These are phyloP conservation scores for Fusarium pseudoanthophilum DNA, from an alignment of 2,329 filamentous ascomycete genomes.

Conservation along the genomic window DNA sequence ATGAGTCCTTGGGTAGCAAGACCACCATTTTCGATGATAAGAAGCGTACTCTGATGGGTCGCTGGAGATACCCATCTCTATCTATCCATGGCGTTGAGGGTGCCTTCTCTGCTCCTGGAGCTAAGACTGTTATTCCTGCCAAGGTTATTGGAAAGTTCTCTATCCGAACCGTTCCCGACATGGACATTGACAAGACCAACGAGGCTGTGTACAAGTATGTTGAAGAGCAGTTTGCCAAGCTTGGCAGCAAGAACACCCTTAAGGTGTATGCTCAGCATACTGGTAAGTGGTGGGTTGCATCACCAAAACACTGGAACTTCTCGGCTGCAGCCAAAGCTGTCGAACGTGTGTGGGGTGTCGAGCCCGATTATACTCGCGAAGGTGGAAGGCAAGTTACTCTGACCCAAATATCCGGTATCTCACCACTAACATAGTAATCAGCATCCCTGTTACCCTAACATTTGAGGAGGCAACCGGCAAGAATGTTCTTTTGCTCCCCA, in stretches of 20 bases:
- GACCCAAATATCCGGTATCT: not conserved
- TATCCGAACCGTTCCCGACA: slow-evolving; percentile 96
- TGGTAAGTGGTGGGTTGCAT: slow-evolving; percentile 99
- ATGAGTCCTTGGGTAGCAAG: slow-evolving; percentile 89
- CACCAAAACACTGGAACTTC: slow-evolving; percentile 99
- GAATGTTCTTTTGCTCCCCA: slow-evolving; percentile 94
- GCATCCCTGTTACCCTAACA: slow-evolving; percentile 95
- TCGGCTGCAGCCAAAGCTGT: slow-evolving; percentile 94
- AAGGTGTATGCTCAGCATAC: slow-evolving; percentile 85
- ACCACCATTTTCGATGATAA: slow-evolving; percentile 90
- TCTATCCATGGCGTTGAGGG: slow-evolving; percentile 96
- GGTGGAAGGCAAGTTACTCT: slow-evolving; percentile 78
- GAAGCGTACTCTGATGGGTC: slow-evolving; percentile 91
- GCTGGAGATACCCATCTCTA: slow-evolving; percentile 94
- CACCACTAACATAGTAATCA: slow-evolving; percentile 50
- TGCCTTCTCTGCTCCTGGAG: slow-evolving; percentile 90
- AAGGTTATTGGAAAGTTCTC: slow-evolving; percentile 99
- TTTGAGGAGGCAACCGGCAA: slow-evolving; percentile 98
- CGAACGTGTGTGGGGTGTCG: slow-evolving; percentile 90
- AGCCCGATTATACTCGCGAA: slow-evolving; percentile 95
- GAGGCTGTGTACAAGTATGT: slow-evolving; percentile 85
- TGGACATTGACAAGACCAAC: slow-evolving; percentile 93
- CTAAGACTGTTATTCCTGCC: slow-evolving; percentile 98
- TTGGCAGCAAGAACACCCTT: slow-evolving; percentile 91
- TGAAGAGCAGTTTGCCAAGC: slow-evolving; percentile 83